Evolutionary conservation across 2,329 filamentous ascomycete genomes (phyloP).

Genomic region (Huntiella savannae): DNA sequence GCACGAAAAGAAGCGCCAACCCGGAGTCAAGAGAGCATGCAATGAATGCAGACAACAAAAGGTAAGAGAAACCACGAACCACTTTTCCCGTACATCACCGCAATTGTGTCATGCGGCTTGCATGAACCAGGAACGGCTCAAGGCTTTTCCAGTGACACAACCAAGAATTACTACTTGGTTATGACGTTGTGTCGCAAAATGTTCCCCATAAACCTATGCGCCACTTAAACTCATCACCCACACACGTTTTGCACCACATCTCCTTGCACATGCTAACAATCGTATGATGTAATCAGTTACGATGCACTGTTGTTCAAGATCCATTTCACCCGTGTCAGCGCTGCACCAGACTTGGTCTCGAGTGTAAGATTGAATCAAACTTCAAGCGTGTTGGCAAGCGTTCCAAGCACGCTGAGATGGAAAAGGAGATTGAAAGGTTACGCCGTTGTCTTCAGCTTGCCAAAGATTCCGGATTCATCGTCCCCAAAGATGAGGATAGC

Average conservation of each 20-base stretch:
- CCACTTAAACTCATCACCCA: neutral
- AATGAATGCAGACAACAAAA: slow-evolving; percentile 78
- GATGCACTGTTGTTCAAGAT: slow-evolving; percentile 68
- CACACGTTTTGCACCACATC: neutral
- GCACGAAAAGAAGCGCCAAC: slow-evolving; percentile 42
- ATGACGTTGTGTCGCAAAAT: no score
- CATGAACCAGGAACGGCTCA: neutral
- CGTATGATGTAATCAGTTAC: slow-evolving; percentile 32
- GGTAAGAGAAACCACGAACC: slow-evolving; percentile 22
- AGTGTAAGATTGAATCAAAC: slow-evolving; percentile 73
- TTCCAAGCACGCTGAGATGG: slow-evolving; percentile 71
- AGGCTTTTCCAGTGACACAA: neutral
- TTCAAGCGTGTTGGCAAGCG: slow-evolving; percentile 73
- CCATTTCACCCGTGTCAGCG: slow-evolving; percentile 61
- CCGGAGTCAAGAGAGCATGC: slow-evolving; percentile 59
- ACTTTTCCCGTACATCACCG: neutral
- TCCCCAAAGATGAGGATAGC: slow-evolving; percentile 36
- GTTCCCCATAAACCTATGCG: no score
- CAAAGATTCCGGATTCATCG: slow-evolving; percentile 35
- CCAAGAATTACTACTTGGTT: neutral
- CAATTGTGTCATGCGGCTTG: neutral
- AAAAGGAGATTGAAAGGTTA: slow-evolving; percentile 56
- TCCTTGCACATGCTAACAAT: neutral
- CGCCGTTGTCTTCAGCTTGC: slow-evolving; percentile 42
- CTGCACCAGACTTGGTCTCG: slow-evolving; percentile 60